Evolutionary conservation across 331 rosid species (phyloP), one percentile per base, ranked within the genome.

Genomic region (Rhamnella rubrinervis): DNA sequence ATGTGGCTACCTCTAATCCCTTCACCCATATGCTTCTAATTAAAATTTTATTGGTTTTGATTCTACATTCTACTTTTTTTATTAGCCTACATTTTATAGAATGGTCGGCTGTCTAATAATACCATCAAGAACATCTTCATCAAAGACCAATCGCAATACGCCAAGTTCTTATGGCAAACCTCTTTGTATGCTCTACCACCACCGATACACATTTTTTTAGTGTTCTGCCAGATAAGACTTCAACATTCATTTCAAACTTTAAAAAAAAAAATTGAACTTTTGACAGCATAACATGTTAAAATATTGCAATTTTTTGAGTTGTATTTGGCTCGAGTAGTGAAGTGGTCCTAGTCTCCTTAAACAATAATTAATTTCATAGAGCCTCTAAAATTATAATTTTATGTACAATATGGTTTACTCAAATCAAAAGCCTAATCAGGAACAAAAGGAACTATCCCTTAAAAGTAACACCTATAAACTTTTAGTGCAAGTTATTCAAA

Each of bases 381-480:
- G 40, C 67, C 8, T n/a, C n/a, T n/a, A n/a, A n/a, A n/a, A n/a
- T n/a, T 39, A n/a, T n/a, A 38, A 6, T 20, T 44, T 44, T 59
- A 71, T 28, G 9, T 26, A 12, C 49, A 35, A 53, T 40, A 60
- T 59, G 67, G 35, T 60, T 59, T 19, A 12, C 50, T 37, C 20
- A 11, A 38, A 8, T 37, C 16, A 20, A n/a, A 35, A 56, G 59
- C 50, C 49, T 28, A 19, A 57, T 17, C 62, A 63, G 14, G 61
- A 41, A 41, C 58, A 25, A 52, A 47, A 21, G 9, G 16, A 61
- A 68, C 63, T 46, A 21, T 19, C 65, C 66, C 60, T 68, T 40
- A 67, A 66, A 74, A 70, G 75, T 37, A 56, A 15, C 57, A 63
- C 70, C 67, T 49, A 50, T 18, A 41, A 50, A 44, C 68, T 70